Evolutionary conservation across 116 monocot genomes (phyloP).

Genomic region (Dioscorea cayenensis): DNA sequence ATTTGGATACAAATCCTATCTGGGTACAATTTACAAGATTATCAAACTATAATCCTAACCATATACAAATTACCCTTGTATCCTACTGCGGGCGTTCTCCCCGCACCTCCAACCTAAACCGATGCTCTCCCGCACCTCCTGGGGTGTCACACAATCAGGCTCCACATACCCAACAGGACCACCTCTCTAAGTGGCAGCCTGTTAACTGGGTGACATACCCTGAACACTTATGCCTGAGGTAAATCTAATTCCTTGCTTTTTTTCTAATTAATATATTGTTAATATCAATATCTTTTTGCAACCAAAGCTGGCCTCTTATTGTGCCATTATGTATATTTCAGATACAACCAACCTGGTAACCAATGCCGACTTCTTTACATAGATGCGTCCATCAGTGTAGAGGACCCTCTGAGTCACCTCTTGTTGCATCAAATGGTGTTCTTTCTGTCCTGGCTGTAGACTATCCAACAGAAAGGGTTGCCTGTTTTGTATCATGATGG

Average conservation of each 20-base stretch:
- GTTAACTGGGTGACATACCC: constrained; percentile 20
- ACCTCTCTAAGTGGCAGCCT: constrained; percentile 18
- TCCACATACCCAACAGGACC: too few relatives aligned
- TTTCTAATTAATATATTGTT: not conserved
- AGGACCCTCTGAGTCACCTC: constrained; percentile 15
- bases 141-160: too few relatives aligned
- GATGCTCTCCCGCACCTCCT: too few relatives aligned
- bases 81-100: too few relatives aligned
- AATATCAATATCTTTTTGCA: too few relatives aligned
- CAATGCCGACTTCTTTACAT: constrained; percentile 16
- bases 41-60: too few relatives aligned
- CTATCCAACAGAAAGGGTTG: constrained; percentile 12
- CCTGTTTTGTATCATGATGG: constrained; percentile 28
- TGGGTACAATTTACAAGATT: too few relatives aligned
- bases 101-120: too few relatives aligned
- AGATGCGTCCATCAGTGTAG: constrained; percentile 19
- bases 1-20: too few relatives aligned
- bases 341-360: constrained; percentile 17
- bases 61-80: too few relatives aligned
- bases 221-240: constrained; percentile 32
- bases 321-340: constrained; percentile 10
- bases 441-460: constrained; percentile 17
- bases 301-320: not conserved
- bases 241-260: not conserved
- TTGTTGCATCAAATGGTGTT: constrained; percentile 23